Conservation (phyloP, 441 rosid species). For the Gossypium schwendimanii region DNA sequence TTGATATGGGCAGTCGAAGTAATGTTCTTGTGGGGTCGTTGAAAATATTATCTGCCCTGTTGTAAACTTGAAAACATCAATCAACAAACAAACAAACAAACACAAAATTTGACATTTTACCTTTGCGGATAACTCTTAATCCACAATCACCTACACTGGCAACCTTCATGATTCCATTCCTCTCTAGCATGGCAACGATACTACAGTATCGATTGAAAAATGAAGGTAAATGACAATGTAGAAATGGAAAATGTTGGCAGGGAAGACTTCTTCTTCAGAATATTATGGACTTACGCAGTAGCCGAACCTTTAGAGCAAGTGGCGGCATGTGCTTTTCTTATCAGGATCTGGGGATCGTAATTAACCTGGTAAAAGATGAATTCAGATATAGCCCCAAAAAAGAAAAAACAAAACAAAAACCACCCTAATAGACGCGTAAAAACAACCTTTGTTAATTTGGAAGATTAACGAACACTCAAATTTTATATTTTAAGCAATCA, state of each 20-base stretch:
- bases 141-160: constrained; percentile 93
- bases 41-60: constrained; percentile 64
- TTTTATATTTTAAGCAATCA: neutral
- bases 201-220: constrained; percentile 27
- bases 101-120: constrained; percentile 21
- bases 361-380: constrained; percentile 45
- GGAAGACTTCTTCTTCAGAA: neutral
- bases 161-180: constrained; percentile 57
- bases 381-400: constrained; percentile 1
- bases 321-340: constrained; percentile 75
- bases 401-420: neutral
- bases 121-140: constrained; percentile 63
- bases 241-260: neutral
- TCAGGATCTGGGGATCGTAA: constrained; percentile 67
- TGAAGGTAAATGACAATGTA: constrained; percentile 1
- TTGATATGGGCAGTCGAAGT: constrained; percentile 87
- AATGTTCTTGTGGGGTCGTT: constrained; percentile 79
- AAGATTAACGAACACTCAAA: neutral
- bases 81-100: neutral
- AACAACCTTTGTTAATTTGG: neutral
- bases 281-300: constrained; percentile 50
- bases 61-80: constrained; percentile 18
- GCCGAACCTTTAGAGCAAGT: constrained; percentile 81
- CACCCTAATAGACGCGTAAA: neutral
- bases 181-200: constrained; percentile 78